phyloP scores from a whole-genome alignment of 495 filamentous ascomycete genomes.

The Thermothielavioides terrestris region DNA sequence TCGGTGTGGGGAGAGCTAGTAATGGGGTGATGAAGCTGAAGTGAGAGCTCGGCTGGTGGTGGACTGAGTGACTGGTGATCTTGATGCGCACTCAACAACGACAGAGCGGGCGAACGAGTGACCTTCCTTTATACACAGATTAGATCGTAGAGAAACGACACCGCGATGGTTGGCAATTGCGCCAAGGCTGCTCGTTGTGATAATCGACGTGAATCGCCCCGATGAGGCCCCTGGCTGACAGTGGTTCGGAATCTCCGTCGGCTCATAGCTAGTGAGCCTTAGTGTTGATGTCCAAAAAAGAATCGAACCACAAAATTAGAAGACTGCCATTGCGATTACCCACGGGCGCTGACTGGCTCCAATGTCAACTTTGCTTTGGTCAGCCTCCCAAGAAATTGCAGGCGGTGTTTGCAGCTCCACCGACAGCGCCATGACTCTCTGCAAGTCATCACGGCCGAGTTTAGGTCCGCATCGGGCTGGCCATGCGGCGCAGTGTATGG shows the following conservation, averaged over 20 bases:
- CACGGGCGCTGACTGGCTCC: neutral
- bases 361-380: neutral
- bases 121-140: neutral
- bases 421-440: neutral
- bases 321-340: neutral
- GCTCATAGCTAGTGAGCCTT: too few relatives aligned
- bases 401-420: neutral
- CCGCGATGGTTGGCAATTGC: too few relatives aligned
- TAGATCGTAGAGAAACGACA: too few relatives aligned
- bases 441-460: neutral
- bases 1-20: neutral
- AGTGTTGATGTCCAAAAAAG: neutral
- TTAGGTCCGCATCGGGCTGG: neutral
- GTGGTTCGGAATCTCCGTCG: too few relatives aligned
- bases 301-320: slow-evolving; percentile 3
- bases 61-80: neutral
- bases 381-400: neutral
- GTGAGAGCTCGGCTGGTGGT: neutral
- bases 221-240: neutral
- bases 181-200: too few relatives aligned
- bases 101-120: neutral
- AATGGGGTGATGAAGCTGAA: neutral
- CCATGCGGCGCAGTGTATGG: neutral
- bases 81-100: neutral
- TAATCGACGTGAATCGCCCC: neutral